Base-by-base conservation (phyloP, 2,329 filamentous ascomycete species). In the Stachybotrys elegans region DNA sequence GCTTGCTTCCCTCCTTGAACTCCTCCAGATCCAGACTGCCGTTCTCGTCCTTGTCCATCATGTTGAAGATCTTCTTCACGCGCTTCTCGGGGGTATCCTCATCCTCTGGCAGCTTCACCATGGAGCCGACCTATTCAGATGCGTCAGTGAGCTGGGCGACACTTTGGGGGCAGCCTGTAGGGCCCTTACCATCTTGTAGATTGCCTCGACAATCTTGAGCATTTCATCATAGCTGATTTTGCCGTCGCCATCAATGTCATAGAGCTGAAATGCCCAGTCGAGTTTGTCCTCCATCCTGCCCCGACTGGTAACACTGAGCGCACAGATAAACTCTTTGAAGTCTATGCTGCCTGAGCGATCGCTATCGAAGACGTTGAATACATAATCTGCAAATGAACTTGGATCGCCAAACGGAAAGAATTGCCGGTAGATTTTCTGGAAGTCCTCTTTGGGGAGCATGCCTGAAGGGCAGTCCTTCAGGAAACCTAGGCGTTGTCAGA, bases 11-110 rank as follows among this genome's bases (percentile, higher is more conserved):
- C 71, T 98, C 93, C 72, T 97, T 97, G 77, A 98, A 98, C 67
- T 98, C 93, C 49, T 91, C 86, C 79, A 96, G 92, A 65, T 97
- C 92, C 57, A 98, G 72, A 61, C 88, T 94, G 57, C 92, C 93
- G 63, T 97, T 97, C 73, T 97, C 92, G 66, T 98, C 93, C 78
- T 98, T 98, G 76, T 98, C 93, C 93, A 98, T 98, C 93, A 97
- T 97, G 60, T 86, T 79, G 77, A 98, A 98, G 67, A 98, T 97
- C 77, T 98, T 98, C 69, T 78, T 83, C 51, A 98, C 93, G 52
- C 93, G 86, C 76, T 98, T 98, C 76, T 97, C 92, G 16, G 93
- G 93, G 45, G 93, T 98, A 70, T 98, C 92, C 73, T 98, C 93
- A 70, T 98, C 93, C 68, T 96, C 90, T 42, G 93, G 93, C 36